Base-by-base conservation (phyloP, 2,329 filamentous ascomycete genomes). In the Apiospora sp. region DNA sequence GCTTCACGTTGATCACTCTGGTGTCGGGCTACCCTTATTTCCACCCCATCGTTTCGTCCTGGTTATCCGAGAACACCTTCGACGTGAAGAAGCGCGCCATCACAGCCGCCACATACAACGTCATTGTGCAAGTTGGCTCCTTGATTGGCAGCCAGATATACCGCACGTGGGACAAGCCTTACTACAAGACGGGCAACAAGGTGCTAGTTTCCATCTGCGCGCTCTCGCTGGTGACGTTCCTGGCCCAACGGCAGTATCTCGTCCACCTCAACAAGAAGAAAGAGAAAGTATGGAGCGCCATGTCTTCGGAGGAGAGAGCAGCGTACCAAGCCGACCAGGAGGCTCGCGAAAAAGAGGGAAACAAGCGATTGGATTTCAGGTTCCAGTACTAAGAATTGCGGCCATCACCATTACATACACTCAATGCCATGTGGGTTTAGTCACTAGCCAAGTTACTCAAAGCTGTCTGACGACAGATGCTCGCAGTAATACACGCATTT, bases 1-100 rank as follows among this genome's bases (percentile, higher is more conserved):
- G 87, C 22, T 91, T 86, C 81, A 80, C 83, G 0, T 78, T 90
- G 43, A 82, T 87, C 22, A 87, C 86, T 0, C 76, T 91, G 51
- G 83, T 90, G 44, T 84, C 88, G 14, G 87, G 88, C 1, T 86
- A 87, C 72, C 89, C 89, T 0, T 91, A 91, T 76, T 87, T 89
- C 71, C 89, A 91, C 75, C 88, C 89, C 2, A 84, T 90, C 22
- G 82, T 87, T 14, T 83, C 83, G 4, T 83, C 84, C 6, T 90
- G 86, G 85, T 84, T 86, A 68, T 86, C 83, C 0, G 84, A 87
- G 76, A 87, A 87, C 76, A 84, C 82, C 0, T 86, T 86, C 64
- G 84, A 86, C 71, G 85, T 87, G 27, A 86, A 86, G 77, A 87
- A 86, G 76, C 79, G 86, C 61, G 85, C 85, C 6, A 82, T 87